phyloP scores from a whole-genome alignment of 2,329 filamentous ascomycete genomes.

The Sporothrix dimorphospora region DNA sequence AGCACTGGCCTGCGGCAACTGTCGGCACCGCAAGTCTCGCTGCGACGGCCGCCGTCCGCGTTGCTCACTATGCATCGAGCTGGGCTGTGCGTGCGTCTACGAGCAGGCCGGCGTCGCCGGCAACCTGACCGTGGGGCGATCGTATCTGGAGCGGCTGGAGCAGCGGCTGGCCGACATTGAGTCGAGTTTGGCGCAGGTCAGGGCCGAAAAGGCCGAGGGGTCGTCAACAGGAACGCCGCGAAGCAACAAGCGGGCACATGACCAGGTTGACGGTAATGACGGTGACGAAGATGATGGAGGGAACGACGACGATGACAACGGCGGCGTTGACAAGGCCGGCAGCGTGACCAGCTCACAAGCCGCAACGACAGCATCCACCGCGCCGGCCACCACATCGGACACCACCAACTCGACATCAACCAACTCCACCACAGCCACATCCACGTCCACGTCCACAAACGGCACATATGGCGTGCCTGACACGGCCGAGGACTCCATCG shows the following conservation, averaged over 20 bases:
- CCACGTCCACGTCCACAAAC: not conserved
- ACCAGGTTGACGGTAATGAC: not conserved
- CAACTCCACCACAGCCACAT: not conserved
- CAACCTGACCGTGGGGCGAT: constrained; percentile 21
- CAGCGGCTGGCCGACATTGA: constrained; percentile 27
- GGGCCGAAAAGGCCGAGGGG: not conserved
- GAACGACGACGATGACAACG: not conserved
- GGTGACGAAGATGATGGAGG: not conserved
- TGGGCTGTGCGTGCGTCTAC: constrained; percentile 30
- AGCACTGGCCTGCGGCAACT: constrained; percentile 26
- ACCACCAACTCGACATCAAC: not conserved
- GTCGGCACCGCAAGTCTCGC: constrained; percentile 29
- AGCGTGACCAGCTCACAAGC: not conserved
- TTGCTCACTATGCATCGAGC: constrained; percentile 26
- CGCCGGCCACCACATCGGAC: not conserved
- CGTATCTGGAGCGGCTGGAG: constrained; percentile 27
- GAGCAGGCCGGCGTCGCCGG: constrained; percentile 10
- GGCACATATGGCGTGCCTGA: constrained; percentile 7
- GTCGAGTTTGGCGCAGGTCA: not conserved
- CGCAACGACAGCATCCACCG: not conserved
- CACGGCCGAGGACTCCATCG: constrained; percentile 30
- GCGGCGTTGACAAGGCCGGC: not conserved
- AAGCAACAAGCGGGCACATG: not conserved
- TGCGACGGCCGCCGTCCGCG: constrained; percentile 29
- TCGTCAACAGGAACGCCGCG: not conserved